Evolutionary conservation across 331 rosid species (phyloP).

Genomic region (Stylosanthes scabra): DNA sequence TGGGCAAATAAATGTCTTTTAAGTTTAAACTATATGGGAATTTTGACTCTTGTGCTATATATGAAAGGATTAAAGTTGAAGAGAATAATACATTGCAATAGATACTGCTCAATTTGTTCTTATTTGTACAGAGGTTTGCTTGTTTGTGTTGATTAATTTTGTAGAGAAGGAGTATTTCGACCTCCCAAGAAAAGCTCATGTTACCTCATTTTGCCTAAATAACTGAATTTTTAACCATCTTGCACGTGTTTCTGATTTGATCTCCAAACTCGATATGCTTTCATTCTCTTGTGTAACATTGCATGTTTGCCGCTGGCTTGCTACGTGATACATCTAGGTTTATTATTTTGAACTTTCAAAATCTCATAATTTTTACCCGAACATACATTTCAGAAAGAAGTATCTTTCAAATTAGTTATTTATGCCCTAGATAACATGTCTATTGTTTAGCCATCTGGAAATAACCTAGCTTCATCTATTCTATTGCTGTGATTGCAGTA

Average conservation of each 20-base stretch:
- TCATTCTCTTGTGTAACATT: neutral
- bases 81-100: neutral
- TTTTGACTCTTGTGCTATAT: slow-evolving; percentile 2
- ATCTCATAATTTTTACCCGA: neutral
- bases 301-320: neutral
- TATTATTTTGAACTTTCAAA: slow-evolving; percentile 9
- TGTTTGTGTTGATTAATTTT: neutral
- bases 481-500: slow-evolving; percentile 58
- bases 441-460: neutral
- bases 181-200: neutral
- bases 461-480: neutral
- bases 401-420: neutral
- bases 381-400: slow-evolving; percentile 17
- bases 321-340: slow-evolving; percentile 7
- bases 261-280: slow-evolving; percentile 1
- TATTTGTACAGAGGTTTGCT: neutral
- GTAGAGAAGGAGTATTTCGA: neutral
- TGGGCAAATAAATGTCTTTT: neutral
- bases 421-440: slow-evolving; percentile 2
- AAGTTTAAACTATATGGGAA: neutral
- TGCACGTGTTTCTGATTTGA: slow-evolving; percentile 1
- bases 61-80: neutral
- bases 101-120: too few species aligned
- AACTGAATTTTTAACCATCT: slow-evolving; percentile 3
- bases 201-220: slow-evolving; percentile 8